A percentile compares a stretch with the other conserved stretches of the same genome.
Conservation (phyloP, 441 rosid species). For the Capsella rubella region DNA sequence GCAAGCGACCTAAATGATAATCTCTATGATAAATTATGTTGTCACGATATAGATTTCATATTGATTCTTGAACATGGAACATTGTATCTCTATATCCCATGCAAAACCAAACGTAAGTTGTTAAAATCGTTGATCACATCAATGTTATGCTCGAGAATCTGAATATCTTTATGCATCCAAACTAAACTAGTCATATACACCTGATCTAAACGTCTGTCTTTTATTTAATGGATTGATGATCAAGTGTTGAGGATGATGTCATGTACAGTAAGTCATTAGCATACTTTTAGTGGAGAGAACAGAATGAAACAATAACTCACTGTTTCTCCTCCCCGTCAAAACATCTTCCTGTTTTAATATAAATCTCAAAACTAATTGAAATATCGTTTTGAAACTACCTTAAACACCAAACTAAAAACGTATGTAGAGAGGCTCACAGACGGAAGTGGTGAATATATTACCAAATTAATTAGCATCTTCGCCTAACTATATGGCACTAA, state of each 20-base stretch:
- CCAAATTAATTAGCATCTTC: neutral
- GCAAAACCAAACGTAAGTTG: conserved; percentile 1
- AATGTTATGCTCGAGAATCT: conserved; percentile 3
- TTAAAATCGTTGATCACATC: conserved; percentile 14
- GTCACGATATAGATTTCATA: neutral
- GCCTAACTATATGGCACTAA: neutral
- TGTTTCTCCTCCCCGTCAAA: conserved; percentile 14
- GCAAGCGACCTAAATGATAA: neutral
- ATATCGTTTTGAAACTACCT: neutral
- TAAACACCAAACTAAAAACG: neutral
- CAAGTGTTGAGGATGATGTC: conserved; percentile 21
- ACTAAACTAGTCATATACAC: neutral
- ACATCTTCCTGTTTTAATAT: neutral
- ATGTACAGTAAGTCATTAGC: conserved; percentile 22
- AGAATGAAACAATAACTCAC: conserved; percentile 10
- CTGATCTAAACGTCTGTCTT: conserved; percentile 11
- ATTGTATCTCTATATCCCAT: conserved; percentile 16
- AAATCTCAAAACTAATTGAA: neutral
- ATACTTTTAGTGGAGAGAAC: conserved; percentile 20
- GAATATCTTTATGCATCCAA: neutral
- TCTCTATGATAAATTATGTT: neutral
- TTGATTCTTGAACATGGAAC: neutral
- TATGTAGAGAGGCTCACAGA: neutral
- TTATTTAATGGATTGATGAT: conserved; percentile 15
- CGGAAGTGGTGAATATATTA: neutral